Evolutionary conservation across 179 eudicot genomes (phyloP), one percentile per base, ranked within the genome.

Genomic region (Actinidia arguta): DNA sequence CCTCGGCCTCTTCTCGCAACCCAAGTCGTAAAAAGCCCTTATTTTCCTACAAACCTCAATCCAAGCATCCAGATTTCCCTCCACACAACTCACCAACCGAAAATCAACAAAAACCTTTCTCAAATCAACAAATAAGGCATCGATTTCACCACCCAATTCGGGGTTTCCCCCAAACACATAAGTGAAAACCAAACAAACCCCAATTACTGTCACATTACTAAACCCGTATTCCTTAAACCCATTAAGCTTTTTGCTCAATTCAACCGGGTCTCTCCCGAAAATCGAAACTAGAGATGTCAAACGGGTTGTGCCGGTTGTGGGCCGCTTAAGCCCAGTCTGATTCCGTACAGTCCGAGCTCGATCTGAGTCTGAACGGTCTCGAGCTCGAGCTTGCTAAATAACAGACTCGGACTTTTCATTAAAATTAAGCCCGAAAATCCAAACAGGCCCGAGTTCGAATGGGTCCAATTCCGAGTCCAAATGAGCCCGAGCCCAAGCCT

Each of bases 141-240:
- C 86, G 78, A 81, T 54, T 71, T 82, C 88, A 76, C 85, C 87
- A 48, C 81, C 59, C 46, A 85, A 46, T 14, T 78, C 82, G 54
- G 58, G 79, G 10, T 85, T 78, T 62, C 79, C 85, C 73, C 73
- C 79, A 82, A 93, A 82, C 47, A 93, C 85, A 66, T 42, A 31
- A 73, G 98, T 95, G 81, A 94, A 88, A 80, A 87, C 83, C 88
- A 94, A 83, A 85, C 95, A 93, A 78, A 93, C 84, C 7, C 93
- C 93, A 88, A 89, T 78, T 27, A 88, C 73, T 12, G 81, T 71
- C 25, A 76, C 83, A 82, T 25, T 86, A 63, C 77, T 82, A 78
- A 94, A 92, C 82, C 97, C 97, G 25, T 80, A 83, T 0, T 61
- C 85, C 59, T 82, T 86, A 77, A 93, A 87, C 82, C 80, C 85